These are phyloP conservation scores for Hevea brasiliensis DNA, from an alignment of 345 rosid genomes.

Conservation along the genomic window DNA sequence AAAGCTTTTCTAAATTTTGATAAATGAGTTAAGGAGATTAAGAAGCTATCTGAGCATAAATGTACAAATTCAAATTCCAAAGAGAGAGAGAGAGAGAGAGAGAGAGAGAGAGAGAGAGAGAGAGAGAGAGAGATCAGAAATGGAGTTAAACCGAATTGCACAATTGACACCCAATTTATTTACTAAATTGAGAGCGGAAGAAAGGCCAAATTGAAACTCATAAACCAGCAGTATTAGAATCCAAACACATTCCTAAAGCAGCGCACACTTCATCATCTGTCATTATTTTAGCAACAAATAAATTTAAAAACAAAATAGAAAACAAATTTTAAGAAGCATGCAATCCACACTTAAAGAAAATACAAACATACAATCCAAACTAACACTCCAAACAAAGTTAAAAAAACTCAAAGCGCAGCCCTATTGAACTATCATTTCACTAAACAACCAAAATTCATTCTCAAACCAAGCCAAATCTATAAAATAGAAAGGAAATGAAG, in stretches of 20 bases:
- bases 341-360: background rate
- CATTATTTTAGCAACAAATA: background rate
- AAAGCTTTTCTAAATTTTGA: background rate
- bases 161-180: background rate
- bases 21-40: too few relatives aligned
- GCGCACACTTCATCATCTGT: background rate
- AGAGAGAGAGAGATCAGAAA: too few relatives aligned
- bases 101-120: too few relatives aligned
- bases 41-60: too few relatives aligned
- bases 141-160: background rate
- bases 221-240: slow-evolving; percentile 7
- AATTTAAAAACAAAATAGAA: too few relatives aligned
- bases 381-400: background rate
- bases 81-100: too few relatives aligned
- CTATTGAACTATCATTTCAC: slow-evolving; percentile 13
- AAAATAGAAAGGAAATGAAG: background rate
- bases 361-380: background rate
- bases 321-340: background rate
- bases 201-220: background rate
- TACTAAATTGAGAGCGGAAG: background rate
- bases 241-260: slow-evolving; percentile 1
- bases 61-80: background rate
- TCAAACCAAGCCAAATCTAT: slow-evolving; percentile 13
- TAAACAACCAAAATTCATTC: slow-evolving; percentile 18
- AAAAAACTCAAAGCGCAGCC: background rate